Percentiles rank a stretch among this genome's conserved stretches.
Conservation (phyloP, 139 green algal genomes). For the Auxenochlorella pyrenoidosa region DNA sequence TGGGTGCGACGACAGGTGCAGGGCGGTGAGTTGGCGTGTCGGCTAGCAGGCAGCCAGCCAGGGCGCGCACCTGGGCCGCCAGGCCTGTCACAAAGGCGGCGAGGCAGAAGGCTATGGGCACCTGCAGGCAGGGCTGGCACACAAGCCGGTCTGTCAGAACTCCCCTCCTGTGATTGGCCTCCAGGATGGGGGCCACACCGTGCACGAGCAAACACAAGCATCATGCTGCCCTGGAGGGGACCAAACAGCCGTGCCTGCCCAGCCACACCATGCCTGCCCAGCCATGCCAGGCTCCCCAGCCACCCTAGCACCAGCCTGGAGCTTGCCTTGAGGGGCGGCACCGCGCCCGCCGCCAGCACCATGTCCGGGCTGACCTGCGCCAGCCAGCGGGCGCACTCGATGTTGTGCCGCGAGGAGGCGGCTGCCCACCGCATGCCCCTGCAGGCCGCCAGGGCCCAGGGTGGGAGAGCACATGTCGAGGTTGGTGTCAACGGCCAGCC, state of each 20-base stretch:
- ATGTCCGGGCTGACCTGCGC: neutral
- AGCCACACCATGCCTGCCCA: neutral
- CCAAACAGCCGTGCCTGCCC: too few species aligned
- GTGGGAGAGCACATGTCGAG: too few species aligned
- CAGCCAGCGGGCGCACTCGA: neutral
- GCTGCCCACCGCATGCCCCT: conserved; percentile 9
- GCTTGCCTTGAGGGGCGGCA: conserved; percentile 15
- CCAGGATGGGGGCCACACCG: too few species aligned
- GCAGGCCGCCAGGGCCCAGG: neutral
- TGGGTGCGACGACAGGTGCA: neutral
- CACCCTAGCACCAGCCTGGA: neutral
- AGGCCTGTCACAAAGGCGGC: neutral
- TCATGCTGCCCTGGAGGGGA: too few species aligned
- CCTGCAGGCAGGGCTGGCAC: neutral
- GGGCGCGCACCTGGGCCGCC: neutral
- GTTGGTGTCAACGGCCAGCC: too few species aligned
- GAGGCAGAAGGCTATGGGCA: neutral
- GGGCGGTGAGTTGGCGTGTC: too few species aligned
- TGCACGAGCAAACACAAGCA: too few species aligned
- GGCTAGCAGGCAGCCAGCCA: neutral
- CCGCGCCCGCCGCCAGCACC: conserved; percentile 9
- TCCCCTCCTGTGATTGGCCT: too few species aligned
- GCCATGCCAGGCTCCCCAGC: neutral
- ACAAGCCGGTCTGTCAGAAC: too few species aligned
- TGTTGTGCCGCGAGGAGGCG: neutral